Evolutionary conservation across 805 yeast species (phyloP), one percentile per base, ranked within the genome.

Genomic region (Zygoascus bituminiphila): DNA sequence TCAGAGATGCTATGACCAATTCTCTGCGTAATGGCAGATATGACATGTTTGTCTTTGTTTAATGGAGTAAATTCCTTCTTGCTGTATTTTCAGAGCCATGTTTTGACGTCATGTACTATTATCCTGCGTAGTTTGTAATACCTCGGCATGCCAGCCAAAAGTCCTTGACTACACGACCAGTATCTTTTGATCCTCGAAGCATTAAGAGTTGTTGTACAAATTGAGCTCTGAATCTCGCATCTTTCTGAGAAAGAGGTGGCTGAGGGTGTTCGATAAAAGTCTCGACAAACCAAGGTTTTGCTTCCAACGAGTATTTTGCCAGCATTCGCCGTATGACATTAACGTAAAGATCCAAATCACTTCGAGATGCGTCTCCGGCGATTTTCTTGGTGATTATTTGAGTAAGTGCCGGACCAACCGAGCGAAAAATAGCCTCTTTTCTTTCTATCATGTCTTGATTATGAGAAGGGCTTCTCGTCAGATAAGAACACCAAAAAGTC

Each of bases 401-500:
- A 23, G 63, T 44, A 31, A 70, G 48, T 57, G 69, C 53, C 48
- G 51, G 44, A 20, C 70, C 57, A 67, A 60, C 36, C 53, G 60
- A 40, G 48, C 52, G 52, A 63, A 64, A 23, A 59, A 51, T 26
- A 25, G 29, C 46, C 2, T 51, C 50, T 24, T 42, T 25, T 8
- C n/a, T 26, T n/a, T 15, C 42, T 29, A 29, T 4, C 3, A 33
- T 5, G 23, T 23, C 14, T 25, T 22, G 14, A 23, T 21, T 17
- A 19, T 17, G 15, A 9, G 36, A 24, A 8, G 40, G 42, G 12
- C 42, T 40, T 21, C 44, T 25, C 2, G 53, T 58, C 6, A 80
- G 57, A 5, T 79, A 55, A 25, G 63, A 62, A 2, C 65, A 65
- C 88, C 88, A 82, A 54, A 83, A 80, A 43, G 68, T 65, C 45